phyloP scores from a whole-genome alignment of 495 filamentous ascomycete genomes.

The Halenospora varia region DNA sequence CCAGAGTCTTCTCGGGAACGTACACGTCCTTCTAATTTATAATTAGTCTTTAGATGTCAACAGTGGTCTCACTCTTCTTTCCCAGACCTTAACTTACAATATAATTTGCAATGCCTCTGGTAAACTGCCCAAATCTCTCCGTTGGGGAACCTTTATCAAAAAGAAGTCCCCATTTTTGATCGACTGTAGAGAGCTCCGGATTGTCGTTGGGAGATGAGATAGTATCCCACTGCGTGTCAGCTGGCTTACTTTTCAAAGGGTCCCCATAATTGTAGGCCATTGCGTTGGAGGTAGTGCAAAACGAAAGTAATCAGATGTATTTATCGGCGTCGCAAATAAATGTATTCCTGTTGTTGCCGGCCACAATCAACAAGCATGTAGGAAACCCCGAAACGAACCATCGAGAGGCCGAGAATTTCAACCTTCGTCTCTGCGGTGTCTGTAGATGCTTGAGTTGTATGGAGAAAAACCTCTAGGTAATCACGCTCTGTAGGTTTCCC shows the following conservation, averaged over 20 bases:
- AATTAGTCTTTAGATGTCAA: slow-evolving; percentile 20
- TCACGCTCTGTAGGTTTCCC: not conserved
- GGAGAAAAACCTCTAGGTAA: not conserved
- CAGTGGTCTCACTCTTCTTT: too few species aligned
- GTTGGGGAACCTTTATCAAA: slow-evolving; percentile 68
- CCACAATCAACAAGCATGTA: not conserved
- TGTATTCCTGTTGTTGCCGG: not conserved
- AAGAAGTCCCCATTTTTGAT: slow-evolving; percentile 66
- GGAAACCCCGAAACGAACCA: not conserved
- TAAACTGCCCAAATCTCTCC: slow-evolving; percentile 59
- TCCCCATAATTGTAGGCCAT: not conserved
- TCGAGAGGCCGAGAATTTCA: not conserved
- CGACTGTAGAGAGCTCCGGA: slow-evolving; percentile 14
- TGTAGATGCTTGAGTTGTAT: not conserved
- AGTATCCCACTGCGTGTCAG: not conserved
- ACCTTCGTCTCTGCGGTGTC: not conserved
- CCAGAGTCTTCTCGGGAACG: slow-evolving; percentile 62
- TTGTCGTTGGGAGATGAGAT: not conserved
- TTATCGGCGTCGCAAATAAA: not conserved
- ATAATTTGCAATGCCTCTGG: slow-evolving; percentile 69
- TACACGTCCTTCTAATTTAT: slow-evolving; percentile 65
- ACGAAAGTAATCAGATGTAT: not conserved
- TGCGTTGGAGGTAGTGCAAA: not conserved
- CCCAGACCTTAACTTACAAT: slow-evolving; percentile 60
- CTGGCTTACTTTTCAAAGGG: not conserved